Base-by-base conservation (phyloP, 345 rosid genomes). In the Camelina laxa region DNA sequence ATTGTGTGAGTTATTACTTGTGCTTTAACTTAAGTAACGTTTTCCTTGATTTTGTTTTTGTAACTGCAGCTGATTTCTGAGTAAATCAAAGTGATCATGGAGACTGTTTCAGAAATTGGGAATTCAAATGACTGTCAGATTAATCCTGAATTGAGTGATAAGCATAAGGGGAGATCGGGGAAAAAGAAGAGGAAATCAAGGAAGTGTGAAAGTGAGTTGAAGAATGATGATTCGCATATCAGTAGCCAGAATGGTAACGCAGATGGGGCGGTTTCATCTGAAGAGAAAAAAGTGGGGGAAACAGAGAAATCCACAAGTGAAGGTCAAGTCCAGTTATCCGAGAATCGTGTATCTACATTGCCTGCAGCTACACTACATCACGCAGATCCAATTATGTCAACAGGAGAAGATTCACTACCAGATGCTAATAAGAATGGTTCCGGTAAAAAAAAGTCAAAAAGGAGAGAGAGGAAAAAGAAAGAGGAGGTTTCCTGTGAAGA, bases 181-280 rank as follows among this genome's bases (percentile, higher is more conserved):
- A 75, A 45, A 58, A 75, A 50, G 58, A 73, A 58, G 75, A 76
- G 42, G 7, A 60, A 33, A 14, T 15, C 8, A n/a, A 55, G 49
- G 67, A 36, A 33, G 4, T 56, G 7, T 6, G 57, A 16, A 31
- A 16, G 54, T 35, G 70, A 24, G 17, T 4, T 54, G 31, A 45
- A 31, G 45, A 21, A 21, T 24, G 53, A 20, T 60, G 31, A 76
- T 51, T 49, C 39, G 51, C 57, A 41, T 15, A 17, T 14, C 55
- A 56, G 9, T 68, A 27, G n/a, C 47, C 58, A 67, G 20, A 69
- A 20, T 57, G 79, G 66, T 10, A 44, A 57, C 5, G 9, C 20
- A 44, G 65, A 44, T 31, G 74, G 33, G 64, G 31, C 65, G 3
- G 22, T 17, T 55, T 27, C 73, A 41, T 41, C 41, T 27, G 9